Conservation (phyloP, 352 stramenopile genomes). For the Globisporangium canariense region DNA sequence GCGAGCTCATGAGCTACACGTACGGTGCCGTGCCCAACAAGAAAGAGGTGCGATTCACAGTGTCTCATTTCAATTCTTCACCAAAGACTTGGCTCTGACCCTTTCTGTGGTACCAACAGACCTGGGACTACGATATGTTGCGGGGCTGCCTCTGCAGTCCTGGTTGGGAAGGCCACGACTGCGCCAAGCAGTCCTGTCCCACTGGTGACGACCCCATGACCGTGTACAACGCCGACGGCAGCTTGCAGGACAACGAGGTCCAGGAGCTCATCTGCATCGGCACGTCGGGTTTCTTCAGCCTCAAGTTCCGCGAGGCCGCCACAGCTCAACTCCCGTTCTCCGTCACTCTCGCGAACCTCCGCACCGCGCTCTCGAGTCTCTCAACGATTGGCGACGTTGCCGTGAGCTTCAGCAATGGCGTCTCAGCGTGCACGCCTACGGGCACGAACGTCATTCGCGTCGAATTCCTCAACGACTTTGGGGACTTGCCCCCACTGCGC, state of each 20-base stretch:
- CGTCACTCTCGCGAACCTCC: constrained; percentile 23
- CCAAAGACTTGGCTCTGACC: background rate
- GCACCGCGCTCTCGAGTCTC: constrained; percentile 34
- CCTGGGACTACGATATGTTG: constrained; percentile 88
- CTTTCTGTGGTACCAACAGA: constrained; percentile 17
- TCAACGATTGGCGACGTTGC: constrained; percentile 44
- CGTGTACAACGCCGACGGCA: constrained; percentile 23
- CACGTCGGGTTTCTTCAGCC: constrained; percentile 56
- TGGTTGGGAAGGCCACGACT: constrained; percentile 90
- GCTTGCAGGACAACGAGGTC: constrained; percentile 71
- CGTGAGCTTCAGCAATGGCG: constrained; percentile 42
- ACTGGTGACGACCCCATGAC: constrained; percentile 89
- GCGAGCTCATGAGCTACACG: constrained; percentile 46
- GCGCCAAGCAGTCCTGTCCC: constrained; percentile 81
- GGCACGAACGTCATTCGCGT: constrained; percentile 61
- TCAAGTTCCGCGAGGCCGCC: constrained; percentile 66
- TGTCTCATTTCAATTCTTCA: background rate
- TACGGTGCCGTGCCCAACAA: constrained; percentile 78
- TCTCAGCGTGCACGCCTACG: constrained; percentile 33
- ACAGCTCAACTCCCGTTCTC: constrained; percentile 58
- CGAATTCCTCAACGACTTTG: constrained; percentile 69
- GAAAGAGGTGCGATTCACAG: constrained; percentile 30
- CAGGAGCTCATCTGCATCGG: constrained; percentile 71
- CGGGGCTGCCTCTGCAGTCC: constrained; percentile 84
- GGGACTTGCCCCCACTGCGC: constrained; percentile 51